These are phyloP conservation scores for Saitoella complicata DNA, from an alignment of 805 yeast genomes.

Conservation along the genomic window DNA sequence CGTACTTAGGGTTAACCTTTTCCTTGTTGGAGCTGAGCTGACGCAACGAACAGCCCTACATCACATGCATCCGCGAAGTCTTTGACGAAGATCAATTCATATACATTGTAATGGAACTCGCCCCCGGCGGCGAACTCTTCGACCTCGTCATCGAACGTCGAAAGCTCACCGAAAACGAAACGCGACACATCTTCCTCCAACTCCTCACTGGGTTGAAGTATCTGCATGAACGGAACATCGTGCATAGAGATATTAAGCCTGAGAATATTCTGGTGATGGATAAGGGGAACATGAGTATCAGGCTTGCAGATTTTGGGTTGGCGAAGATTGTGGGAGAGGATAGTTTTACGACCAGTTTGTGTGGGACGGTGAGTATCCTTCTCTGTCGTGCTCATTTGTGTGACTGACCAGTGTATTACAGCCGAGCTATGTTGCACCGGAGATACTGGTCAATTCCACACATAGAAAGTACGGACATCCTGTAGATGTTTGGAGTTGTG, in stretches of 20 bases:
- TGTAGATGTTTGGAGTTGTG: no score
- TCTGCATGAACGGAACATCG: constrained; percentile 35
- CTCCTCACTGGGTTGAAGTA: neutral
- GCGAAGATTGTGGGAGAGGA: neutral
- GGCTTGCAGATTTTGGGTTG: neutral
- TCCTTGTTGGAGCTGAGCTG: neutral
- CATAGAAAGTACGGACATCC: no score
- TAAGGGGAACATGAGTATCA: neutral
- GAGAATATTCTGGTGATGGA: constrained; percentile 31
- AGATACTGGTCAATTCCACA: no score
- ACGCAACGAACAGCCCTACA: neutral
- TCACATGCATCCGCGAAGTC: neutral
- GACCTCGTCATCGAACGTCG: neutral
- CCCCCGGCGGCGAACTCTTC: neutral
- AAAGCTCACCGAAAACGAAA: neutral
- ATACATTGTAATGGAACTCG: neutral
- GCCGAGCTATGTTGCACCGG: no score
- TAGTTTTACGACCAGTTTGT: no score
- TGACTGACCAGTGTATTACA: no score
- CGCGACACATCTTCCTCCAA: neutral
- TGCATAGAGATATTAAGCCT: constrained; percentile 70
- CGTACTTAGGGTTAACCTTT: neutral
- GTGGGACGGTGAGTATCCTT: no score
- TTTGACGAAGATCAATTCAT: neutral
- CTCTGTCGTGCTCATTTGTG: no score